A percentile compares a stretch with the other conserved stretches of the same genome.
Evolutionary conservation across 179 eudicot species (phyloP).

Genomic region (Nepenthes alata): DNA sequence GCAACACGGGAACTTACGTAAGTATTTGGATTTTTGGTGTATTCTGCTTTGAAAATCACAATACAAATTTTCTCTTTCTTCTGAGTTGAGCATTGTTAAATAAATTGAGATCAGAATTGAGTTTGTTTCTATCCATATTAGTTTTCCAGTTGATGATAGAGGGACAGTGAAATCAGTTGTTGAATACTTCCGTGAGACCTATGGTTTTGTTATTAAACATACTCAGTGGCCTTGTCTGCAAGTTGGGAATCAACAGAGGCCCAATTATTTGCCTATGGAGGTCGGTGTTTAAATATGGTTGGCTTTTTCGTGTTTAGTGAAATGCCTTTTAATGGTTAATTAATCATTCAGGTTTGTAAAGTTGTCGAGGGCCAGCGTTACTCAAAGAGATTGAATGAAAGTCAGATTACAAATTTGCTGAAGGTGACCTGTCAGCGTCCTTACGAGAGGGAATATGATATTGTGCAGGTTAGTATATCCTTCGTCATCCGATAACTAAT

Average conservation of each 20-base stretch:
- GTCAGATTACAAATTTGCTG: constrained; percentile 45
- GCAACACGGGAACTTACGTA: constrained; percentile 84
- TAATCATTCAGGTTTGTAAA: constrained; percentile 18
- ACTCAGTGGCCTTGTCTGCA: constrained; percentile 89
- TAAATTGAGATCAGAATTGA: neutral
- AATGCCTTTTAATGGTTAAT: too few species aligned
- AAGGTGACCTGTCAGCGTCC: constrained; percentile 62
- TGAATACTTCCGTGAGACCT: constrained; percentile 76
- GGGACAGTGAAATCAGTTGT: constrained; percentile 85
- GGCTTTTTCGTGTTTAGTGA: too few species aligned
- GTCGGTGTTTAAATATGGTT: constrained; percentile 14
- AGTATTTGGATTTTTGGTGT: constrained; percentile 9
- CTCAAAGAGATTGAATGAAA: constrained; percentile 48
- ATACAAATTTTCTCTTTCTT: neutral
- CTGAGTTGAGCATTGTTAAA: neutral
- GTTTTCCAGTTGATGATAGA: constrained; percentile 81
- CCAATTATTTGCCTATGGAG: constrained; percentile 95
- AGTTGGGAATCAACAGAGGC: constrained; percentile 74
- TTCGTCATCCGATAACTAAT: too few species aligned
- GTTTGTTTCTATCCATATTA: constrained; percentile 11
- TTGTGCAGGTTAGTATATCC: constrained; percentile 8
- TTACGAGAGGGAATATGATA: constrained; percentile 39
- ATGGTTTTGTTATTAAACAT: constrained; percentile 60
- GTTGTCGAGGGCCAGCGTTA: constrained; percentile 59
- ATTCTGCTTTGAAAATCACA: neutral